Evolutionary conservation across 176 grass and related monocot genomes (phyloP).

Genomic region (Canna indica): DNA sequence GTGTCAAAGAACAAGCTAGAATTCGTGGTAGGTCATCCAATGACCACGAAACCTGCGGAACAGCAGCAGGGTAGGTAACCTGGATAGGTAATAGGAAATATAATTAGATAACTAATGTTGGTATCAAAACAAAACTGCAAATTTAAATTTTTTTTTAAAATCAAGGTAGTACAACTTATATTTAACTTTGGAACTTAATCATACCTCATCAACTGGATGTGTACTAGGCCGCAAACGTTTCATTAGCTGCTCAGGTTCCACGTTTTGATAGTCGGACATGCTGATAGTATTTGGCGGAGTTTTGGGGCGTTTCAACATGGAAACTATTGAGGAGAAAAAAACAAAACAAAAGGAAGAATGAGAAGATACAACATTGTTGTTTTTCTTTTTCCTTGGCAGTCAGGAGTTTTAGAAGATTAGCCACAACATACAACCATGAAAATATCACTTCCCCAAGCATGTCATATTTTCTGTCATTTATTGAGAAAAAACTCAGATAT

Average conservation of each 20-base stretch:
- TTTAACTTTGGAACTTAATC: conserved; percentile 2
- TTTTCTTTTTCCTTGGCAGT: neutral
- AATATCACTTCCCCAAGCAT: neutral
- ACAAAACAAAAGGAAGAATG: conserved; percentile 2
- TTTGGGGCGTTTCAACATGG: conserved; percentile 67
- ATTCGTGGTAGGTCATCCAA: conserved; percentile 82
- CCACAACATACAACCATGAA: too few relatives aligned
- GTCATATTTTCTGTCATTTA: neutral
- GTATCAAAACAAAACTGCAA: conserved; percentile 1
- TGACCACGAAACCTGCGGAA: conserved; percentile 60
- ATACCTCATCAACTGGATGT: conserved; percentile 88
- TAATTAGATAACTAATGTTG: conserved; percentile 24
- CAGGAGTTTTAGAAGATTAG: neutral
- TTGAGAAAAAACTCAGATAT: neutral
- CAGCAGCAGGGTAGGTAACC: conserved; percentile 68
- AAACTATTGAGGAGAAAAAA: conserved; percentile 41
- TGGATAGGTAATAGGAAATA: conserved; percentile 19
- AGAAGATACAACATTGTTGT: neutral
- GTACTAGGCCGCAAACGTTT: conserved; percentile 61
- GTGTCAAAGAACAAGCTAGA: conserved; percentile 56
- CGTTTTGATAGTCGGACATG: conserved; percentile 86
- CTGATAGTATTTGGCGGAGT: conserved; percentile 19
- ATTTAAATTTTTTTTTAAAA: too few relatives aligned
- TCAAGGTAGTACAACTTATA: too few relatives aligned
- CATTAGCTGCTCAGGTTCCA: conserved; percentile 89